phyloP scores from a whole-genome alignment of 169 alveolate species.

The Plasmodium knowlesi region DNA sequence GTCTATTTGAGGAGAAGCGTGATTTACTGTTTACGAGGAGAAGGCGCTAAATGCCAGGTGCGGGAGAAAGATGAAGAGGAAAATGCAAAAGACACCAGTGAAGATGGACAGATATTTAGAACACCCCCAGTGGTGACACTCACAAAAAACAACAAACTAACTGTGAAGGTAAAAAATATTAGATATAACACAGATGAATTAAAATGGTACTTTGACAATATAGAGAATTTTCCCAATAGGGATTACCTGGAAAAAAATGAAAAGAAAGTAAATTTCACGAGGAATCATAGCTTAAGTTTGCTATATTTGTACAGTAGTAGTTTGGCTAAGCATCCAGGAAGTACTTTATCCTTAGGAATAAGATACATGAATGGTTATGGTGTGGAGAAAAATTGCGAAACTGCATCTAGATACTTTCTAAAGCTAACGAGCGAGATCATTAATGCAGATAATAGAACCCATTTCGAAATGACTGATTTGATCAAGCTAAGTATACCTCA shows the following conservation, averaged over 20 bases:
- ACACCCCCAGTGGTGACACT: constrained; percentile 11
- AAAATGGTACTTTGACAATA: constrained; percentile 14
- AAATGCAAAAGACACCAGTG: background rate
- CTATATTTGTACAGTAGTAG: constrained; percentile 65
- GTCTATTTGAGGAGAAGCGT: background rate
- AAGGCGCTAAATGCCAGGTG: background rate
- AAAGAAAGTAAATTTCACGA: background rate
- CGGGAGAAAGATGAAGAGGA: background rate
- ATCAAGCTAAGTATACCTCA: constrained; percentile 35
- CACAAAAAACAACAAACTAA: constrained; percentile 13
- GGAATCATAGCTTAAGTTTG: constrained; percentile 49
- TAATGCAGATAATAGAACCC: constrained; percentile 38
- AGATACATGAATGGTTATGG: constrained; percentile 71
- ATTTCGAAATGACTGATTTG: constrained; percentile 42
- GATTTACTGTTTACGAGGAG: background rate
- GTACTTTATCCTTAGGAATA: constrained; percentile 39
- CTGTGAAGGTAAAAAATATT: constrained; percentile 38
- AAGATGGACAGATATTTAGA: background rate
- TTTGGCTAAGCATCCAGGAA: constrained; percentile 65
- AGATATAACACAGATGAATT: constrained; percentile 51
- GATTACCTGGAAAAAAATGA: constrained; percentile 5
- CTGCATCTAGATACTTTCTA: constrained; percentile 43
- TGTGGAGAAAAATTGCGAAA: constrained; percentile 41
- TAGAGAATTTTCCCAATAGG: constrained; percentile 18
- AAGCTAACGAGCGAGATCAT: constrained; percentile 40